A percentile compares a stretch with the other conserved stretches of the same genome.
Conservation (phyloP, 345 rosid species). For the Passiflora organensis region DNA sequence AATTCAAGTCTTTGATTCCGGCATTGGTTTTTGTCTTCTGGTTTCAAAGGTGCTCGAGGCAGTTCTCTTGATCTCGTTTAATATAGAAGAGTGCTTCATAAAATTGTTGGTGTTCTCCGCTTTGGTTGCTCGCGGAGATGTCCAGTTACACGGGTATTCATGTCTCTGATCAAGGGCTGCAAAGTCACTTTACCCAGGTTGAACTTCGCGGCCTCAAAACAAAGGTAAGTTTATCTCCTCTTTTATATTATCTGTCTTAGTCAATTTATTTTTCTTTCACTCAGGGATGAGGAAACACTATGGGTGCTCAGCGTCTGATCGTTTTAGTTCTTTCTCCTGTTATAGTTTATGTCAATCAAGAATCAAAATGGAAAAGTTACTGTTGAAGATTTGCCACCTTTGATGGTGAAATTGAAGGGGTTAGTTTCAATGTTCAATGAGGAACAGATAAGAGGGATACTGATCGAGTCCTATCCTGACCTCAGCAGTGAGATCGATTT, state of each 20-base stretch:
- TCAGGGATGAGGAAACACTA: background rate
- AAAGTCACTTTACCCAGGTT: constrained; percentile 82
- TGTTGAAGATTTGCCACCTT: constrained; percentile 48
- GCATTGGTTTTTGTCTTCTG: constrained; percentile 23
- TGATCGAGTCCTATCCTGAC: constrained; percentile 40
- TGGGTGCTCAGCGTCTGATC: background rate
- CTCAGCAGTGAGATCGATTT: constrained; percentile 48
- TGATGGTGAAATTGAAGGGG: constrained; percentile 62
- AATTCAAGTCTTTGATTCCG: constrained; percentile 19
- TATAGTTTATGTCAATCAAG: constrained; percentile 53
- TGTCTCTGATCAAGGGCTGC: constrained; percentile 80
- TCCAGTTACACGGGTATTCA: constrained; percentile 62
- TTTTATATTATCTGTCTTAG: background rate
- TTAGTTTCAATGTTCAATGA: constrained; percentile 46
- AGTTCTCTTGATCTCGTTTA: constrained; percentile 9
- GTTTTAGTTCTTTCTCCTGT: constrained; percentile 7
- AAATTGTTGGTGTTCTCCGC: constrained; percentile 11
- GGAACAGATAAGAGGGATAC: constrained; percentile 52
- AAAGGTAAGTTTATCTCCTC: constrained; percentile 44
- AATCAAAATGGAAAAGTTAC: constrained; percentile 60
- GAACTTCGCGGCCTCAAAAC: constrained; percentile 82
- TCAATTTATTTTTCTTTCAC: background rate
- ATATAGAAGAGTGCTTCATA: constrained; percentile 5
- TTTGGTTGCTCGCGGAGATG: constrained; percentile 40
- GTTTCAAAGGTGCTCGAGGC: constrained; percentile 15